phyloP scores from a whole-genome alignment of 441 rosid species.

The Hura crepitans region DNA sequence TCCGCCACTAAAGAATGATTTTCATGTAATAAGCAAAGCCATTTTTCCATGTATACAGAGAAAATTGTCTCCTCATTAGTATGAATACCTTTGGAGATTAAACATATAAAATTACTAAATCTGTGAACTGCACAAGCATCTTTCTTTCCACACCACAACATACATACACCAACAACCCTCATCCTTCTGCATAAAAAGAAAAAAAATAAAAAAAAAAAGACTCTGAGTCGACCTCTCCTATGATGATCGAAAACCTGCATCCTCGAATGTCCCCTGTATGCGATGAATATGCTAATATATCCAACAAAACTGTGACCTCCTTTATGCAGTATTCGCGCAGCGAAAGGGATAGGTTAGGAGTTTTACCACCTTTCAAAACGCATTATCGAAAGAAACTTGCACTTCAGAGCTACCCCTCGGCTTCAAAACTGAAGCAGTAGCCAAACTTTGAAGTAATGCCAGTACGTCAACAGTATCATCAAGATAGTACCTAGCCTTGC shows the following conservation, averaged over 20 bases:
- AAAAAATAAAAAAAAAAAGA: neutral
- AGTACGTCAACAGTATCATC: constrained; percentile 38
- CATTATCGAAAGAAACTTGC: constrained; percentile 30
- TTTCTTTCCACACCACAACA: constrained; percentile 16
- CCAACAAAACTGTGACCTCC: neutral
- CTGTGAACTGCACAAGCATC: constrained; percentile 17
- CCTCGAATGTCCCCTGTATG: constrained; percentile 11
- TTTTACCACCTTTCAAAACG: neutral
- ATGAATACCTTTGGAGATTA: constrained; percentile 12
- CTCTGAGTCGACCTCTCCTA: neutral
- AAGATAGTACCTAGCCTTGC: constrained; percentile 55
- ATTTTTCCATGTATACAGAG: constrained; percentile 24
- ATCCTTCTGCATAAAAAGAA: neutral
- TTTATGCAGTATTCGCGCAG: neutral
- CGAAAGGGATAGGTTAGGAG: neutral
- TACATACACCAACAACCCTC: constrained; percentile 18
- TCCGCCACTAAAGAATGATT: neutral
- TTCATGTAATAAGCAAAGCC: constrained; percentile 24
- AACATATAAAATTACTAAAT: constrained; percentile 15
- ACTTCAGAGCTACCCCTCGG: constrained; percentile 17
- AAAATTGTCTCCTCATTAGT: constrained; percentile 13
- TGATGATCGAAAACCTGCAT: neutral
- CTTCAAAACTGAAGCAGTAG: constrained; percentile 25
- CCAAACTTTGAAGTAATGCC: constrained; percentile 33
- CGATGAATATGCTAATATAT: constrained; percentile 11